Base-by-base conservation (phyloP, 2,329 filamentous ascomycete genomes). In the Neonectria ditissima region DNA sequence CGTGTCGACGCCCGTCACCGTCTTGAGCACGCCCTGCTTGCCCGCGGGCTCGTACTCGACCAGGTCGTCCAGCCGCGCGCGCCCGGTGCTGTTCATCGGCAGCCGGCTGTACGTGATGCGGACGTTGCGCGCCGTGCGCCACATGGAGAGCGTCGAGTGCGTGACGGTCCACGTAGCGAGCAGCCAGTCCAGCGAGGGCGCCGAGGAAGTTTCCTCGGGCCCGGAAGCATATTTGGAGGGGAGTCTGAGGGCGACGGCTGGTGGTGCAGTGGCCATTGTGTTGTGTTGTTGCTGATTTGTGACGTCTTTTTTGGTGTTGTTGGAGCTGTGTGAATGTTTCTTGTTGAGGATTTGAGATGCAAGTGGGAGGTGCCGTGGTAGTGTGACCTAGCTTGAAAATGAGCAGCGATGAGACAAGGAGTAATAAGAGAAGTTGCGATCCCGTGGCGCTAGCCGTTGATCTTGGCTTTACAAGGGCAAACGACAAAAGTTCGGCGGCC, bases 91-190 rank as follows among this genome's bases (percentile, higher is more conserved):
- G 67, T 76, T 65, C 26, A 76, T 63, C 11, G 79, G 73, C 9
- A 92, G 83, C 1, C 84, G 77, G 10, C 80, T 86, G 83, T 97
- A 97, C 34, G 88, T 91, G 76, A 97, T 95, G 72, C 86, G 86
- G 14, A 97, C 92, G 79, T 96, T 96, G 76, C 89, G 90, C 56
- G 91, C 90, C 50, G 87, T 86, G 71, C 89, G 89, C 93, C 93
- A 97, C 91, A 96, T 94, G 66, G 86, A 81, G 11, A 94, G 87
- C 5, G 91, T 92, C 5, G 89, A 92, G 80, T 93, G 90, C 11
- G 91, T 92, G 60, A 94, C 90, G 70, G 86, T 81, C 91, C 91
- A 94, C 63, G 87, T 91, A 64, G 89, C 83, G 55, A 83, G 79
- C 48, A 93, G 85, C 84, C 86, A 92, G 61, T 84, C 78, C 26